These are phyloP conservation scores for Ceratocystis harringtonii DNA, from an alignment of 2,329 filamentous ascomycete species.

Conservation along the genomic window DNA sequence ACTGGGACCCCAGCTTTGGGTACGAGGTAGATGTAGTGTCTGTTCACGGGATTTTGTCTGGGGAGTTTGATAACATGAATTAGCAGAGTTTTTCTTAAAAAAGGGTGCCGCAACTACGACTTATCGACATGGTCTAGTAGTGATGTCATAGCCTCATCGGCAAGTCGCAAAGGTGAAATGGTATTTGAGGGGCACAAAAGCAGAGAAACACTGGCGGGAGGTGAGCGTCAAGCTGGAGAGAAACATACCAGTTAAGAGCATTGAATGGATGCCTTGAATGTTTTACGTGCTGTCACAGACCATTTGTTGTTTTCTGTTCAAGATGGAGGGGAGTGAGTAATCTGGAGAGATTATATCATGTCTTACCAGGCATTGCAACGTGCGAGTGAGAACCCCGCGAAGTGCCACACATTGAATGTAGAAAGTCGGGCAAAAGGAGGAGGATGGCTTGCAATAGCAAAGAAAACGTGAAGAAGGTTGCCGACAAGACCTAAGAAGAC, in stretches of 20 bases:
- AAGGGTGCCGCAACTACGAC: background rate
- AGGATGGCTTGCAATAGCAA: background rate
- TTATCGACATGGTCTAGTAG: background rate
- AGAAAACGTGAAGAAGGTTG: background rate
- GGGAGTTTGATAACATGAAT: background rate
- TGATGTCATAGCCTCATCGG: background rate
- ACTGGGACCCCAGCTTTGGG: conserved; percentile 17
- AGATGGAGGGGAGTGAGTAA: background rate
- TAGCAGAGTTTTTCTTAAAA: background rate
- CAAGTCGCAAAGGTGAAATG: background rate
- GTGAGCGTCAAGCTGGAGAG: background rate
- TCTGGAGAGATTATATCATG: background rate
- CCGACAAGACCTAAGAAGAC: background rate
- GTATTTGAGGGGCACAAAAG: background rate
- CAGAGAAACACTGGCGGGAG: background rate
- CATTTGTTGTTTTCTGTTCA: background rate
- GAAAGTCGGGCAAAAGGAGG: background rate
- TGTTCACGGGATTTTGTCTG: background rate
- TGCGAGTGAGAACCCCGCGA: conserved; percentile 15
- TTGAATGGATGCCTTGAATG: background rate
- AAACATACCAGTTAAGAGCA: conserved; percentile 4
- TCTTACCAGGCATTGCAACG: conserved; percentile 17
- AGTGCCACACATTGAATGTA: conserved; percentile 15
- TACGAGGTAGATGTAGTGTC: conserved; percentile 15
- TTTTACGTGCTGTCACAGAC: conserved; percentile 1